Conservation (phyloP, 805 yeast species). For the Ogataea neopini region DNA sequence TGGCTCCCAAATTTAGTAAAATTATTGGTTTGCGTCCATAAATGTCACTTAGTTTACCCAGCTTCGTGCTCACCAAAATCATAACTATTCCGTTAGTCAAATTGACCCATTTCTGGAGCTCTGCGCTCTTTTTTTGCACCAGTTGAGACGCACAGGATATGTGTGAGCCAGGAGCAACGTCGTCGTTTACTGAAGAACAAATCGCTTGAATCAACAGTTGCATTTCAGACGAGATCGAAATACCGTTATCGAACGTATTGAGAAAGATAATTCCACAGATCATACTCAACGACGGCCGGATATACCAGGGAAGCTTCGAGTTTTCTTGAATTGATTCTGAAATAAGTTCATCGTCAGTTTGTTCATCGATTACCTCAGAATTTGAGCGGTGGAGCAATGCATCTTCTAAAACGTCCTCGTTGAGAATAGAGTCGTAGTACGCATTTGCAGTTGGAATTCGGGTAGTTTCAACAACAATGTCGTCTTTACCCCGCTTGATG, state of each 20-base stretch:
- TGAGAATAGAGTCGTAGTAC: constrained; percentile 15
- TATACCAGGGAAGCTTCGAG: constrained; percentile 49
- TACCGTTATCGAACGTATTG: constrained; percentile 42
- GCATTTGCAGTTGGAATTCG: constrained; percentile 10
- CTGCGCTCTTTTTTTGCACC: constrained; percentile 48
- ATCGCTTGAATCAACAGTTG: constrained; percentile 40
- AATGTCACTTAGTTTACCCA: constrained; percentile 64
- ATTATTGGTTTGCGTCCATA: constrained; percentile 60
- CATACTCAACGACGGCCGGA: constrained; percentile 57
- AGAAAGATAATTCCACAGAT: constrained; percentile 45
- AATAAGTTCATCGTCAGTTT: constrained; percentile 46
- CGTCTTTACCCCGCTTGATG: not conserved
- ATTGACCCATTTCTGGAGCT: constrained; percentile 46
- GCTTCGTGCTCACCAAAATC: constrained; percentile 57
- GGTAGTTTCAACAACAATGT: not conserved
- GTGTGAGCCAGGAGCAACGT: constrained; percentile 4
- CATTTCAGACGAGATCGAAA: constrained; percentile 41
- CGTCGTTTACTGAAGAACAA: constrained; percentile 35
- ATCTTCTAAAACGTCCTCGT: constrained; percentile 41
- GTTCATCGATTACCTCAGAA: constrained; percentile 34
- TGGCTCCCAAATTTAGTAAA: constrained; percentile 26
- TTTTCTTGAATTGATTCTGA: constrained; percentile 45
- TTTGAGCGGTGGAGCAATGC: constrained; percentile 35
- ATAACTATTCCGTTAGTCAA: constrained; percentile 46
- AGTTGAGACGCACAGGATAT: constrained; percentile 38